These are phyloP conservation scores for Monilinia aucupariae DNA, from an alignment of 2,329 filamentous ascomycete genomes.

Conservation along the genomic window DNA sequence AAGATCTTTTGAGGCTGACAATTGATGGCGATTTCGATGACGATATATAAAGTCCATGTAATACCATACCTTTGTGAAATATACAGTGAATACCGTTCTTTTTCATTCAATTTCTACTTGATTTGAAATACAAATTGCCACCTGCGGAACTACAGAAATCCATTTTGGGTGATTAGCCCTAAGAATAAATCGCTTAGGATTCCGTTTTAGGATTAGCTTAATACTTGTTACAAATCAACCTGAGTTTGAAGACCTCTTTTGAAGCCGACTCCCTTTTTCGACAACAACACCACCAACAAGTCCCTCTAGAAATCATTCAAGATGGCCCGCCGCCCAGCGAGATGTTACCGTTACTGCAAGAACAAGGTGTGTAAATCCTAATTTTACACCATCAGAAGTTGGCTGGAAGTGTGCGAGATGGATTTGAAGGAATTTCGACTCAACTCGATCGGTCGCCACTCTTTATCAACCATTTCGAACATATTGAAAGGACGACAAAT, in stretches of 20 bases:
- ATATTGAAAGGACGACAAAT: neutral
- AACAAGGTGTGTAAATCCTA: conserved; percentile 75
- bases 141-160: conserved; percentile 6
- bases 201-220: neutral
- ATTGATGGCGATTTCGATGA: neutral
- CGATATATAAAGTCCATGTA: conserved; percentile 13
- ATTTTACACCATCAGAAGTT: conserved; percentile 7
- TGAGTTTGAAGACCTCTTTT: conserved; percentile 13
- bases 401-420: conserved; percentile 8
- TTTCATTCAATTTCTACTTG: neutral
- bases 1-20: neutral
- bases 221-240: conserved; percentile 8
- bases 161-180: conserved; percentile 6
- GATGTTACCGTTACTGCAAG: conserved; percentile 99
- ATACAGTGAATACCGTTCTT: neutral
- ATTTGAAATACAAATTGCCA: conserved; percentile 13
- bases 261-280: conserved; percentile 19
- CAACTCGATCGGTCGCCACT: conserved; percentile 17
- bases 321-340: conserved; percentile 98
- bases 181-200: conserved; percentile 16
- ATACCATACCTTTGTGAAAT: conserved; percentile 17
- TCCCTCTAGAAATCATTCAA: conserved; percentile 60
- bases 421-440: conserved; percentile 11
- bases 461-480: neutral
- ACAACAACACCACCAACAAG: conserved; percentile 43